Evolutionary conservation across 78 protist genomes (phyloP), one percentile per base, ranked within the genome.

Genomic region (Chrysochromulina tobinii): DNA sequence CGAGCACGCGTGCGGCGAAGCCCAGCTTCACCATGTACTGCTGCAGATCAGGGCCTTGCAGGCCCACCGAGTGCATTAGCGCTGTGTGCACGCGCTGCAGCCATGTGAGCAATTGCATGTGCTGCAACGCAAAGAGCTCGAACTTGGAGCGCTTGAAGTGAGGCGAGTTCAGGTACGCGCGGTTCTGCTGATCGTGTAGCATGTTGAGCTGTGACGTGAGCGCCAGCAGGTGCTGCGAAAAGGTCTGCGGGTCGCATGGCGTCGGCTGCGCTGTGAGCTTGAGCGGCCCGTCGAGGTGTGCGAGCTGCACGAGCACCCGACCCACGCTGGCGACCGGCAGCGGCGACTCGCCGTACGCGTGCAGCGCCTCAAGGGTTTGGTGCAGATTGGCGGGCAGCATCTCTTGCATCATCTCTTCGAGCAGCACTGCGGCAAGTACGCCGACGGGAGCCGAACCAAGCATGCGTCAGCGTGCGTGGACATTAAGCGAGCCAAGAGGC

Each of bases 101-200:
- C 79, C 79, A 69, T 3, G 27, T 51, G 79, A 69, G 79, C 79
- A 69, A 1, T 51, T 69, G 79, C 51, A 27, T 17, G 79, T 69
- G 79, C 79, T 69, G 79, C 79, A 69, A 51, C 79, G 79, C 79
- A 51, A 69, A 69, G 25, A 69, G 79, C 79, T 69, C 79, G 79
- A n/a, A 69, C 79, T 69, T 69, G 1, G 38, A 27, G 9, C 79
- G 79, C 79, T 5, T 7, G 79, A 69, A 69, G 79, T 14, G n/a
- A 51, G 53, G 79, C 53, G 53, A 27, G 51, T 69, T 27, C 79
- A 69, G 79, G n/a, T 69, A 11, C 79, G 0, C 17, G 79, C 79
- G 51, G n/a, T n/a, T 27, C 6, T n/a, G 7, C 12, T 69, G 21
- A 12, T 69, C 55, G 79, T 69, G 79, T 51, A 69, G 51, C 15